A percentile compares a stretch with the other conserved stretches of the same genome.
phyloP scores from a whole-genome alignment of 2,329 filamentous ascomycete species.

The Curvularia lunata region DNA sequence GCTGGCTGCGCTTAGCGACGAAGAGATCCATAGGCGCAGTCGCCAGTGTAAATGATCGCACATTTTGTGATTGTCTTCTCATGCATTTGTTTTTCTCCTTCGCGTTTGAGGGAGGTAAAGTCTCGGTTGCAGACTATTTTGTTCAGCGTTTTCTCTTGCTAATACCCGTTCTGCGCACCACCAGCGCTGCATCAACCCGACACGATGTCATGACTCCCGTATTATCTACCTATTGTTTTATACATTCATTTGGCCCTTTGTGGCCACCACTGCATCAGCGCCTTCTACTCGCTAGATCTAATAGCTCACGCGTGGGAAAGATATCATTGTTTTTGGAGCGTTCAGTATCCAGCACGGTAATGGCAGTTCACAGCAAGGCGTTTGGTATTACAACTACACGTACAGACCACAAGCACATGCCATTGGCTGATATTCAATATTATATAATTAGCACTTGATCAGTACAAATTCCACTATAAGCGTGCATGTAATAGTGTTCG shows the following conservation, averaged over 20 bases:
- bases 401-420: conserved; percentile 1
- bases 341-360: not conserved
- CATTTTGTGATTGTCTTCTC: conserved; percentile 7
- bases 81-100: conserved; percentile 4
- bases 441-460: conserved; percentile 4
- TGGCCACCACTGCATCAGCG: conserved; percentile 13
- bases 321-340: conserved; percentile 1
- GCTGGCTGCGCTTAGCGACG: conserved; percentile 77
- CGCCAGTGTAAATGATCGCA: conserved; percentile 39
- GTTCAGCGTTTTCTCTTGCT: conserved; percentile 25
- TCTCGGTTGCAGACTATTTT: not conserved
- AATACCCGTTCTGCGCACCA: conserved; percentile 29
- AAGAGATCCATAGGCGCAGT: conserved; percentile 65
- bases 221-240: conserved; percentile 23
- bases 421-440: conserved; percentile 1
- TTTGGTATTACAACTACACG: conserved; percentile 5
- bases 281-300: conserved; percentile 26
- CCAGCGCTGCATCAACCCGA: conserved; percentile 25
- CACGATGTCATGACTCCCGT: conserved; percentile 38
- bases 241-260: conserved; percentile 21
- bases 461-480: not conserved
- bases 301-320: conserved; percentile 37
- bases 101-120: conserved; percentile 22
- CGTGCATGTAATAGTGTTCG: not conserved
- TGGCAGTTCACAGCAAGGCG: not conserved